Conservation (phyloP, 768 basidiomycete species). For the Lactifluus piperatus region DNA sequence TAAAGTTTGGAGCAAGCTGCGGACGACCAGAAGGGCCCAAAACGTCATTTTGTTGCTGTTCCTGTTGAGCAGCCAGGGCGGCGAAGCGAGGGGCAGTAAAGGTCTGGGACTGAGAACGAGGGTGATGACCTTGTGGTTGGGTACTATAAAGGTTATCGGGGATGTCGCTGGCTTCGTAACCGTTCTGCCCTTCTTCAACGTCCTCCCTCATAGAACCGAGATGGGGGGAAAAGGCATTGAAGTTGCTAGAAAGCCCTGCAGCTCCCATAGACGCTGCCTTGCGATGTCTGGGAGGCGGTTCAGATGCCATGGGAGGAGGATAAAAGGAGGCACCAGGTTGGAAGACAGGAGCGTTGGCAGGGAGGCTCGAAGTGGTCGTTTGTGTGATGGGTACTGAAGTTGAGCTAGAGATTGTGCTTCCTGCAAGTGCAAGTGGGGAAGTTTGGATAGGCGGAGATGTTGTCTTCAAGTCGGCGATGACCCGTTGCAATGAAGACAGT, state of each 20-base stretch:
- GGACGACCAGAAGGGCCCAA: conserved; percentile 74
- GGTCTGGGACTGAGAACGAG: conserved; percentile 70
- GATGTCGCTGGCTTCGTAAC: conserved; percentile 76
- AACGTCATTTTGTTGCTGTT: conserved; percentile 37
- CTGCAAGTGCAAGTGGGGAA: conserved; percentile 29
- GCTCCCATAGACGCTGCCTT: conserved; percentile 72
- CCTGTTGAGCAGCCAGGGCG: conserved; percentile 59
- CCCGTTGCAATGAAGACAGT: conserved; percentile 80
- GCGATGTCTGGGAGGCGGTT: conserved; percentile 56
- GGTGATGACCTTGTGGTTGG: conserved; percentile 43
- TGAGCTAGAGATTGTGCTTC: conserved; percentile 29
- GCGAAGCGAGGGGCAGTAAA: conserved; percentile 88
- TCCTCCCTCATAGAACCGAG: conserved; percentile 82
- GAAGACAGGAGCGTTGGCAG: conserved; percentile 63
- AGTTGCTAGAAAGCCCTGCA: conserved; percentile 46
- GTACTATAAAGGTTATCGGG: conserved; percentile 45
- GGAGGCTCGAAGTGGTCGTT: conserved; percentile 39
- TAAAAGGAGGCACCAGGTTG: conserved; percentile 58
- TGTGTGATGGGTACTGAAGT: conserved; percentile 43
- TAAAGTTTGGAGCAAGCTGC: conserved; percentile 85
- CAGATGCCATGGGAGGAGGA: conserved; percentile 38
- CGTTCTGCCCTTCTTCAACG: conserved; percentile 46
- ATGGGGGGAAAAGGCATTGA: conserved; percentile 68
- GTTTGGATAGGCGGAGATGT: conserved; percentile 55
- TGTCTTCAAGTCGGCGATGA: conserved; percentile 90